Base-by-base conservation (phyloP, 805 yeast species). In the Barnettozyma sucrosica region DNA sequence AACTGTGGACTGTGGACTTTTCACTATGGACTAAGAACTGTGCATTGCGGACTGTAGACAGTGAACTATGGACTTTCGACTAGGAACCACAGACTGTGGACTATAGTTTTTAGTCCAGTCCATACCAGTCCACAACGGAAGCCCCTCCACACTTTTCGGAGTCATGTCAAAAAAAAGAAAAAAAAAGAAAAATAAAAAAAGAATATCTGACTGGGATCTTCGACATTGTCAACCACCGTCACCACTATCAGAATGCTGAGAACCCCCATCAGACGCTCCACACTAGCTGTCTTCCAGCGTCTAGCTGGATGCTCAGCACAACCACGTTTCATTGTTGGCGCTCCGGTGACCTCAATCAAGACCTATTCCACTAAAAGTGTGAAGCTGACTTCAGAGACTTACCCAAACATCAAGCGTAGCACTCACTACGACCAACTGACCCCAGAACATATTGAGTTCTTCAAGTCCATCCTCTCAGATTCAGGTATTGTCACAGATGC, bases 381-480 rank as follows among this genome's bases (percentile, higher is more conserved):
- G 24, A 63, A 50, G 44, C 68, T 87, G 36, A 89, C 97, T 0
- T 74, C 83, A 1, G 92, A 85, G 43, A 70, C 83, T 4, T 89
- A 89, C 61, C 77, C 84, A 30, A 66, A 71, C 26, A 75, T 85
- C 20, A 59, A 72, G 47, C 71, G 89, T 52, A 66, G 78, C 52
- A 61, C 70, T 1, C 59, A 62, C 11, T 89, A 64, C 66, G 80
- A 80, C 51, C 62, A 65, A 40, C 65, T 90, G 13, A 74, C 74
- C 1, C 67, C 70, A 0, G 69, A 66, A 7, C 95, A 90, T 58
- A 46, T 92, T 8, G 72, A 65, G 0, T 73, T 64, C 55, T 93
- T 92, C 72, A 68, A 71, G 51, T 60, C 77, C 0, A 69, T 90
- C 10, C 67, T 93, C 49, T 68, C 80, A 6, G 67, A 70, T 8